These are phyloP conservation scores for Phytophthora hybrid DNA, from an alignment of 352 stramenopile species.

Conservation along the genomic window DNA sequence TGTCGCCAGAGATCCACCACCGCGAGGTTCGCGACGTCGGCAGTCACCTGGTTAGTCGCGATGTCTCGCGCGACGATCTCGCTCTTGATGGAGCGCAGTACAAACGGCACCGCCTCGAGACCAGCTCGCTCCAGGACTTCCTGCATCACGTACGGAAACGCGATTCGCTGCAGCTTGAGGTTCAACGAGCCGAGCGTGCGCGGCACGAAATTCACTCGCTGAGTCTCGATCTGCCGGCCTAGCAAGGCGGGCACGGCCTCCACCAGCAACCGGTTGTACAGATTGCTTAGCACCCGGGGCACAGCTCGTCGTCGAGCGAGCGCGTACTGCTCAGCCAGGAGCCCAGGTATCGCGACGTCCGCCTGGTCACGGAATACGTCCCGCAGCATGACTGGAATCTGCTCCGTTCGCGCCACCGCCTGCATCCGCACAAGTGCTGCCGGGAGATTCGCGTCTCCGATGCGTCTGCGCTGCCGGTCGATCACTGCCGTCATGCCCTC, in stretches of 20 bases:
- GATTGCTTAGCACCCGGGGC: constrained; percentile 66
- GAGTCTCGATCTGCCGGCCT: constrained; percentile 44
- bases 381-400: constrained; percentile 65
- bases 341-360: constrained; percentile 49
- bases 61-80: constrained; percentile 66
- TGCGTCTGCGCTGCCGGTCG: constrained; percentile 45
- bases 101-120: constrained; percentile 65
- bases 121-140: constrained; percentile 70
- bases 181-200: constrained; percentile 55
- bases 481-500: constrained; percentile 58
- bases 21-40: constrained; percentile 53
- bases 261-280: constrained; percentile 55
- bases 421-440: constrained; percentile 56
- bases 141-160: constrained; percentile 69
- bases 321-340: constrained; percentile 31
- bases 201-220: constrained; percentile 57
- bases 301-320: constrained; percentile 51
- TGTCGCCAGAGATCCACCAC: constrained; percentile 64
- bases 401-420: constrained; percentile 57
- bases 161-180: constrained; percentile 53
- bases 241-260: constrained; percentile 62
- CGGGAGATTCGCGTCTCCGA: constrained; percentile 59
- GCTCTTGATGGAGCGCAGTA: constrained; percentile 69
- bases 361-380: constrained; percentile 75
- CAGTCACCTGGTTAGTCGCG: constrained; percentile 41